Evolutionary conservation across 2,329 filamentous ascomycete genomes (phyloP).

Genomic region (Fusarium robinianum): DNA sequence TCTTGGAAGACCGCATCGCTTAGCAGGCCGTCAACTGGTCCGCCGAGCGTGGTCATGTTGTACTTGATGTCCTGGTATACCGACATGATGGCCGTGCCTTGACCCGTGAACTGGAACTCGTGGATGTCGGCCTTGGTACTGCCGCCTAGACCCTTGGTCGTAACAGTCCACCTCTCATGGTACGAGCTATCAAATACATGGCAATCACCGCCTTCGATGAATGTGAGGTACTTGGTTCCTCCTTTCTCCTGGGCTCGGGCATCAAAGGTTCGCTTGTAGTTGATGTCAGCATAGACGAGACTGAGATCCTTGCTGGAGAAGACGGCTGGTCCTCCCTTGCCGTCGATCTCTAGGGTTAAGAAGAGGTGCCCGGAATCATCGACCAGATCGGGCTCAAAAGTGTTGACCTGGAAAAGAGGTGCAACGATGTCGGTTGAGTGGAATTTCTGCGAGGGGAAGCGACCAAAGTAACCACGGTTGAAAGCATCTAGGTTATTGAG

Average conservation of each 20-base stretch:
- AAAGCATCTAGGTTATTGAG: conserved; percentile 20
- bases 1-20: conserved; percentile 33
- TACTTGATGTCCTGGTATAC: conserved; percentile 32
- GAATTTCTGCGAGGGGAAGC: conserved; percentile 28
- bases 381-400: conserved; percentile 21
- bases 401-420: conserved; percentile 31
- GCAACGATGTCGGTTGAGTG: conserved; percentile 25
- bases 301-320: conserved; percentile 33
- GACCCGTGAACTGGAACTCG: conserved; percentile 30
- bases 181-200: conserved; percentile 30
- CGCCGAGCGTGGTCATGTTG: conserved; percentile 28
- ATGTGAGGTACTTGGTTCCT: conserved; percentile 27
- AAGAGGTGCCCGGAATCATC: conserved; percentile 29
- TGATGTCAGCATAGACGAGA: conserved; percentile 30
- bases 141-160: conserved; percentile 18
- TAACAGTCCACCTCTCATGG: conserved; percentile 27
- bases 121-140: conserved; percentile 26
- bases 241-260: conserved; percentile 24
- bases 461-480: conserved; percentile 23
- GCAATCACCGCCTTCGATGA: conserved; percentile 28
- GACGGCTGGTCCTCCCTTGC: conserved; percentile 28
- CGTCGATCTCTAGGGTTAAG: conserved; percentile 19
- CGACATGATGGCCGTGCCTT: conserved; percentile 28
- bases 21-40: conserved; percentile 27
- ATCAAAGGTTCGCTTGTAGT: conserved; percentile 26